Conservation (phyloP, 2,329 filamentous ascomycete species). For the Hypoxylon sp. region DNA sequence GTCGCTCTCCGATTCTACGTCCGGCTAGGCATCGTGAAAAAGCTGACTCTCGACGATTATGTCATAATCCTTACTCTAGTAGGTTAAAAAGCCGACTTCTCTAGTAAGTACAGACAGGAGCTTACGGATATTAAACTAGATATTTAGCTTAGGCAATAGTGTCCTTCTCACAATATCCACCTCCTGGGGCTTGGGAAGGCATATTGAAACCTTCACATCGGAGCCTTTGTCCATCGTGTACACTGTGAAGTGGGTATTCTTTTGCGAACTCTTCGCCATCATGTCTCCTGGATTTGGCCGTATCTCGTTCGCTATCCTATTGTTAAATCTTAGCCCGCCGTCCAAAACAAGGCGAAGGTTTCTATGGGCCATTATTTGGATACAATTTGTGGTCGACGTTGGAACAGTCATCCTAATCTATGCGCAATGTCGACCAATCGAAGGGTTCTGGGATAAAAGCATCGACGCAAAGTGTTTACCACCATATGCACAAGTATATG, state of each 20-base stretch:
- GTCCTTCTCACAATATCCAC: slow-evolving; percentile 34
- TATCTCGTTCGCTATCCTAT: slow-evolving; percentile 40
- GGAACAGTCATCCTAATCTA: slow-evolving; percentile 37
- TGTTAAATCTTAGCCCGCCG: slow-evolving; percentile 30
- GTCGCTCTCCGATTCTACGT: slow-evolving; percentile 29
- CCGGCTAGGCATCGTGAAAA: slow-evolving; percentile 2
- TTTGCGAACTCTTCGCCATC: slow-evolving; percentile 38
- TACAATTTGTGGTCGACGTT: slow-evolving; percentile 38
- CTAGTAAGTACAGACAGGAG: too few species aligned
- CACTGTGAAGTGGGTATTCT: slow-evolving; percentile 38
- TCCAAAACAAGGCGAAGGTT: slow-evolving; percentile 22
- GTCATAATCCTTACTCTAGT: slow-evolving; percentile 32
- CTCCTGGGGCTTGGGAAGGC: slow-evolving; percentile 39
- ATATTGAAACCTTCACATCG: slow-evolving; percentile 8
- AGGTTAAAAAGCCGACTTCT: background rate
- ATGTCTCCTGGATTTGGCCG: slow-evolving; percentile 38
- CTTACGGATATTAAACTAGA: slow-evolving; percentile 9
- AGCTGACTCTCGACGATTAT: slow-evolving; percentile 28
- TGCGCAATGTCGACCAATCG: slow-evolving; percentile 36
- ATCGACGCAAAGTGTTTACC: slow-evolving; percentile 32
- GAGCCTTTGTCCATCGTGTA: slow-evolving; percentile 15
- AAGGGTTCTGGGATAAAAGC: slow-evolving; percentile 32
- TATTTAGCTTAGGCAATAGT: slow-evolving; percentile 25
- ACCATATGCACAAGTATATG: slow-evolving; percentile 31
- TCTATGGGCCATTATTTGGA: slow-evolving; percentile 39